Conservation (phyloP, 129 eudicot species). For the Flaveria sonorensis region DNA sequence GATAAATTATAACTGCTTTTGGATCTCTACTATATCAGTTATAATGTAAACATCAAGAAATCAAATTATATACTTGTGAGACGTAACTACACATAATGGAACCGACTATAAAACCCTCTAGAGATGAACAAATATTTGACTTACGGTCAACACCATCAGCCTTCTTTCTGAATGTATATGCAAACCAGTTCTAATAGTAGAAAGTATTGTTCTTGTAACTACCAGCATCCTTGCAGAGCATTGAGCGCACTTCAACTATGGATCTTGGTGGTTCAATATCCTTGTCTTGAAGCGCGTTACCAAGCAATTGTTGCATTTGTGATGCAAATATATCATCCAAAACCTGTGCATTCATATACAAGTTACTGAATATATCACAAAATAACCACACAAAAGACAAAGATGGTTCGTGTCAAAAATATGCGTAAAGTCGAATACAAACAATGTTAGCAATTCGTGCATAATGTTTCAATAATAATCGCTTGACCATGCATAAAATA, state of each 20-base stretch:
- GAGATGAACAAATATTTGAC: constrained; percentile 26
- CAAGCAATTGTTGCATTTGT: constrained; percentile 72
- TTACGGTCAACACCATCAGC: constrained; percentile 27
- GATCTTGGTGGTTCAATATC: constrained; percentile 76
- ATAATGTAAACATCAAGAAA: constrained; percentile 12
- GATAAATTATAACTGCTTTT: constrained; percentile 16
- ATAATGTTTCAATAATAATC: background rate
- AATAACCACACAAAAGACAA: background rate
- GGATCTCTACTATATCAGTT: constrained; percentile 13
- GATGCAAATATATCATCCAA: constrained; percentile 80
- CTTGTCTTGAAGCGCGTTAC: constrained; percentile 68
- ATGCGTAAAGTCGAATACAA: background rate
- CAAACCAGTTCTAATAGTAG: constrained; percentile 51
- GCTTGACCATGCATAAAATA: no score
- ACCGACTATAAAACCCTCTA: constrained; percentile 10
- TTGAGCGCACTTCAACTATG: constrained; percentile 65
- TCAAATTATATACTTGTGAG: constrained; percentile 27
- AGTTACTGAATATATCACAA: background rate
- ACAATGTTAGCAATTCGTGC: background rate
- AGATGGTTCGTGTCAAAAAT: background rate
- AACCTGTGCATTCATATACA: constrained; percentile 40
- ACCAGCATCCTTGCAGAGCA: constrained; percentile 69
- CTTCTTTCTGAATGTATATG: constrained; percentile 34
- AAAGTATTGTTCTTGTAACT: constrained; percentile 54
- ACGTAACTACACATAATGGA: constrained; percentile 14